These are phyloP conservation scores for Galium porrigens DNA, from an alignment of 305 asterid species.

Conservation along the genomic window DNA sequence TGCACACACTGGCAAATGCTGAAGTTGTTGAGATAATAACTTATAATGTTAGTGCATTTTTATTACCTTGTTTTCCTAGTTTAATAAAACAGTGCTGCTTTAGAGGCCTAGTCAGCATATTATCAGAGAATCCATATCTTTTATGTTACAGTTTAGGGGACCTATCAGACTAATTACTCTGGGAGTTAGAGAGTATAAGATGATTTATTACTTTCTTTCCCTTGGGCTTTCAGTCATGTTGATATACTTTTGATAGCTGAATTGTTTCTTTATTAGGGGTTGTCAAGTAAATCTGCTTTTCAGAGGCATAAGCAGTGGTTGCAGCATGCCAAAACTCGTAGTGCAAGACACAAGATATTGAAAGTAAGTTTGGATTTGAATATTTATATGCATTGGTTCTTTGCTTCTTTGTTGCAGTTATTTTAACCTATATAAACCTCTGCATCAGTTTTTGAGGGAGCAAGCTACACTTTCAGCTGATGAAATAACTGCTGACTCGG, in stretches of 20 bases:
- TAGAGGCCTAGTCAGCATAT: background rate
- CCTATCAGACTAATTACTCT: background rate
- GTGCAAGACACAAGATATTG: conserved; percentile 89
- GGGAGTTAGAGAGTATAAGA: background rate
- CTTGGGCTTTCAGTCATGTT: background rate
- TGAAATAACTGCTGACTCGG: conserved; percentile 67
- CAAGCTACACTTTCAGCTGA: conserved; percentile 74
- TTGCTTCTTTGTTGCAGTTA: conserved; percentile 1
- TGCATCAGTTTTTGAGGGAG: conserved; percentile 69
- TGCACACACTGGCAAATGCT: conserved; percentile 67
- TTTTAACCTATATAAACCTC: conserved; percentile 14
- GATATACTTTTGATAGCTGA: conserved; percentile 1
- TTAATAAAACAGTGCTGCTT: background rate
- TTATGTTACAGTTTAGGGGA: background rate
- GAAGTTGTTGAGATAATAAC: conserved; percentile 84
- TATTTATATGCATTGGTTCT: conserved; percentile 1
- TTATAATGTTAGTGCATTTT: conserved; percentile 48
- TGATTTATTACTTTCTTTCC: background rate
- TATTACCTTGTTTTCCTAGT: background rate
- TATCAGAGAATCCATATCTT: background rate
- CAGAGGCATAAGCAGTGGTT: conserved; percentile 92
- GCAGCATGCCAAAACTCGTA: conserved; percentile 85
- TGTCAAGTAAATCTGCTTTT: conserved; percentile 75
- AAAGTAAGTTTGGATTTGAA: conserved; percentile 39
- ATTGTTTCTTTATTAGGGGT: conserved; percentile 36